These are phyloP conservation scores for Penicillium sp. DNA, from an alignment of 2,329 filamentous ascomycete genomes.

Conservation along the genomic window DNA sequence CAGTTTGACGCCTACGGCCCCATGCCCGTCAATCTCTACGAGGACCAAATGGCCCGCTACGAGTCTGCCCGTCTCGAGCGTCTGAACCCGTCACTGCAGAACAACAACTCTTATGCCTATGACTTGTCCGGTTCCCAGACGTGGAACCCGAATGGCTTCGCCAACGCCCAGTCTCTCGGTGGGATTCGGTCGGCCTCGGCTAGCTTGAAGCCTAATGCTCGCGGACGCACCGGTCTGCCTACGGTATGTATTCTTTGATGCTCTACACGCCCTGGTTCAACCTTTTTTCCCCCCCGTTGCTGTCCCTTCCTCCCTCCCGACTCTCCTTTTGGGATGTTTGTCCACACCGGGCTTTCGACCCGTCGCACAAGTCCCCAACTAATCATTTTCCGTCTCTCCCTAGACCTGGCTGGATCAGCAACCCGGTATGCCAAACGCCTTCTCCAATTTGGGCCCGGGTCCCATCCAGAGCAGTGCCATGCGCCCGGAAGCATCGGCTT, in stretches of 20 bases:
- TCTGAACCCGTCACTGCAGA: conserved; percentile 58
- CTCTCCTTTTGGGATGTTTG: neutral
- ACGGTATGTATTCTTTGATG: conserved; percentile 58
- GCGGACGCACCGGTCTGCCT: conserved; percentile 65
- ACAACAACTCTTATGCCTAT: conserved; percentile 63
- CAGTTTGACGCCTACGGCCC: conserved; percentile 74
- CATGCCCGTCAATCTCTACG: conserved; percentile 70
- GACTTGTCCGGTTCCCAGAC: conserved; percentile 70
- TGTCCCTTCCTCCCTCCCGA: neutral
- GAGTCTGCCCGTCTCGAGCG: conserved; percentile 59
- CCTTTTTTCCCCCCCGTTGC: neutral
- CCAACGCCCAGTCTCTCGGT: conserved; percentile 66
- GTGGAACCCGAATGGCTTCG: conserved; percentile 77
- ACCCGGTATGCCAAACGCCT: conserved; percentile 49
- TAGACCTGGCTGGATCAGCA: conserved; percentile 67
- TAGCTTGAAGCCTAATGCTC: conserved; percentile 58
- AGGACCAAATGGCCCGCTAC: conserved; percentile 63
- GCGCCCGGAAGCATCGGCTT: conserved; percentile 43
- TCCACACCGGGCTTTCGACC: too few relatives aligned
- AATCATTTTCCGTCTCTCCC: neutral
- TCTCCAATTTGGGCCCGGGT: conserved; percentile 46
- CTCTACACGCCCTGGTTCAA: neutral
- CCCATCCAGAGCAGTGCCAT: conserved; percentile 45
- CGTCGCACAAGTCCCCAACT: neutral
- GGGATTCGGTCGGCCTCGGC: conserved; percentile 59